Evolutionary conservation across 2,329 filamentous ascomycete genomes (phyloP), one percentile per base, ranked within the genome.

Genomic region (Fusarium luffae): DNA sequence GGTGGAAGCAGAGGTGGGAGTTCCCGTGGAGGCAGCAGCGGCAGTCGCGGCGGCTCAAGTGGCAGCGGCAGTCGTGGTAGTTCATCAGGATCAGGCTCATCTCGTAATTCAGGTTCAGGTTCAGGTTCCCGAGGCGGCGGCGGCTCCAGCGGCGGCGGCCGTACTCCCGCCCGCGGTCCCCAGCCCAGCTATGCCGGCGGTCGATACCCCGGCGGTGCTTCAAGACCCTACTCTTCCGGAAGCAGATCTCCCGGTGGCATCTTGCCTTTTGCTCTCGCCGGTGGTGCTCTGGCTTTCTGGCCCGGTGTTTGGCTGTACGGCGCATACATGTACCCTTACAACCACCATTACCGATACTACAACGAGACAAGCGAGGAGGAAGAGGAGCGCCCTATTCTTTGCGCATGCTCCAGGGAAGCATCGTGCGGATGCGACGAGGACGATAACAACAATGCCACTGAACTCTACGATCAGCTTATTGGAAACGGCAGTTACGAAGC

Each of bases 281-380:
- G 82, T 5, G 77, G 80, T 13, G 79, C 82, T 3, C 74, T 91
- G 12, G 82, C 82, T 23, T 85, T 91, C 78, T 90, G 90, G 84
- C 87, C 89, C 2, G 90, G 88, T 5, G 63, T 88, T 40, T 93
- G 90, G 89, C 81, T 89, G 11, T 87, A 87, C 73, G 86, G 86
- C 67, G 86, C 87, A 3, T 91, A 91, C 77, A 81, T 86, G 48
- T 92, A 89, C 76, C 76, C 34, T 4, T 37, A 86, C 67, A 63
- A 82, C 77, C 43, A 71, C 21, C 48, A 86, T 77, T 71, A 85
- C 77, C 66, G 42, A 51, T 88, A 81, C 78, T 79, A 83, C 80
- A 89, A 89, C 77, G 60, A 72, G 27, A 83, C 84, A 12, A 85
- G 82, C 28, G 78, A 83, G 44, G 54, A 73, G 46, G 73, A 81